phyloP scores from a whole-genome alignment of 805 yeast genomes.

The Osmozyma mogii region DNA sequence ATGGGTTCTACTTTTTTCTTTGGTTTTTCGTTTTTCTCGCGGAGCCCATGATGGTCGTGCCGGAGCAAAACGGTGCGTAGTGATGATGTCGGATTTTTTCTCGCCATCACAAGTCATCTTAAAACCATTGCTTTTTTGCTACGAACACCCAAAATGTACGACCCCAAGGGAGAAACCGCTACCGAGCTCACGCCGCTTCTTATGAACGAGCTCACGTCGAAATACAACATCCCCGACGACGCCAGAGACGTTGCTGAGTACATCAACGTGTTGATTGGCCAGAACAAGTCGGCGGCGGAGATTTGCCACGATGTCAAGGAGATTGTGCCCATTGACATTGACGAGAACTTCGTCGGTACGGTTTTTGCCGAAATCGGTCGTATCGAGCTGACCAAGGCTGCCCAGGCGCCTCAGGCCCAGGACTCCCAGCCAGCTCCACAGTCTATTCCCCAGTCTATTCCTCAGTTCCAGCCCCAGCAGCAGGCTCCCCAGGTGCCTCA shows the following conservation, averaged over 20 bases:
- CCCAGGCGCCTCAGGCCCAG: background rate
- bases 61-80: no score
- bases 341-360: slow-evolving; percentile 46
- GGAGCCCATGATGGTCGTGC: no score
- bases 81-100: no score
- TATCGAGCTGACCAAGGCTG: slow-evolving; percentile 2
- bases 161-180: slow-evolving; percentile 35
- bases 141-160: no score
- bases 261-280: slow-evolving; percentile 61
- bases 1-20: no score
- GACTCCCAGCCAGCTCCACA: background rate
- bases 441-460: background rate
- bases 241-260: slow-evolving; percentile 41
- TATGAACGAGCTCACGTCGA: slow-evolving; percentile 26
- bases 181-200: slow-evolving; percentile 26
- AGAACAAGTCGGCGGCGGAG: slow-evolving; percentile 54
- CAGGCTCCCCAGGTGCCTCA: slow-evolving; percentile 1
- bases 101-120: no score
- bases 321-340: slow-evolving; percentile 55
- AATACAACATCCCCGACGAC: slow-evolving; percentile 30
- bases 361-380: slow-evolving; percentile 48
- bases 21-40: no score
- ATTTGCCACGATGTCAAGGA: slow-evolving; percentile 54
- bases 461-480: background rate
- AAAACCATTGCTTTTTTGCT: no score